phyloP scores from a whole-genome alignment of 139 green algal species.

The Volvox reticuliferus region DNA sequence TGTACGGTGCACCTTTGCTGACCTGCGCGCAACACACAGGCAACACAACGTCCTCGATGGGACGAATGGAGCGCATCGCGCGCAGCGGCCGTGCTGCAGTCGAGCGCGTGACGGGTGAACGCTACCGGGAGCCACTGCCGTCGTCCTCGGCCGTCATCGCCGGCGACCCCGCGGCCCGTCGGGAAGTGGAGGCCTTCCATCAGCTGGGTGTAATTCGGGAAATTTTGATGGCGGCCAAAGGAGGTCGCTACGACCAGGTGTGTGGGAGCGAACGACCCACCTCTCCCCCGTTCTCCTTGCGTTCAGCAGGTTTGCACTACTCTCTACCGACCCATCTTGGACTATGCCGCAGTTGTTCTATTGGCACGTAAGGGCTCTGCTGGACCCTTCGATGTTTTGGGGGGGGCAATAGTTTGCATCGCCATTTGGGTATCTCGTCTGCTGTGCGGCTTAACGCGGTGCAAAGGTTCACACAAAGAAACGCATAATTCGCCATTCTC shows the following conservation, averaged over 20 bases:
- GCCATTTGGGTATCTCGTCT: no score
- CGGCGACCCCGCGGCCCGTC: conserved; percentile 23
- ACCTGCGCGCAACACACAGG: neutral
- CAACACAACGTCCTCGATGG: conserved; percentile 1
- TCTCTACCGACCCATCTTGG: no score
- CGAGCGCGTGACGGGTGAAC: conserved; percentile 4
- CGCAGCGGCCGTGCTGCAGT: conserved; percentile 20
- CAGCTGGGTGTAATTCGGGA: conserved; percentile 58
- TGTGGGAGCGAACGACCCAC: neutral
- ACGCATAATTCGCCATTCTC: no score
- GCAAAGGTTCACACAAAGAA: no score
- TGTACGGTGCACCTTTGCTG: no score
- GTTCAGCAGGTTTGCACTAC: no score
- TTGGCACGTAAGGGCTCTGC: no score
- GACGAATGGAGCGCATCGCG: conserved; percentile 39
- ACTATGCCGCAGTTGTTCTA: no score
- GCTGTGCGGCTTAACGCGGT: no score
- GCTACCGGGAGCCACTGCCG: neutral
- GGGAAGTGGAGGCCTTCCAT: conserved; percentile 58
- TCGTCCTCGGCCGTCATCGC: neutral
- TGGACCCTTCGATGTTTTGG: no score
- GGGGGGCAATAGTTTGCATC: no score
- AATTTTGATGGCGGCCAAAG: conserved; percentile 49
- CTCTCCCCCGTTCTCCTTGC: neutral
- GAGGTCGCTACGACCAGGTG: conserved; percentile 56